Conservation (phyloP, 1,284 basidiomycete genomes). For the Trametes polyzona region DNA sequence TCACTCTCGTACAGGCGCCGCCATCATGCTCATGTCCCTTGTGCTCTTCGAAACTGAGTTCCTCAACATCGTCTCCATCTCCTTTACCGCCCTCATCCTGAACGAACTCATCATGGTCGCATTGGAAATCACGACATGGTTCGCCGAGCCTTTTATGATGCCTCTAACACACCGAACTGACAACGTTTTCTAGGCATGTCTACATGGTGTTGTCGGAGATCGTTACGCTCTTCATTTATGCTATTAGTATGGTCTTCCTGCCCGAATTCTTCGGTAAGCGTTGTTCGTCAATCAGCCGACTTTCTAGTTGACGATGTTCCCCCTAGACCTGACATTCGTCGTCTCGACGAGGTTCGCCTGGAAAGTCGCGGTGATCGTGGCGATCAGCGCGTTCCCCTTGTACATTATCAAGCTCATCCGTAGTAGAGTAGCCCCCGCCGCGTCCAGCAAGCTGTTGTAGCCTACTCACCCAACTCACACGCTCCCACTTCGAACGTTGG, state of each 20-base stretch:
- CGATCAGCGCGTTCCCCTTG: conserved; percentile 89
- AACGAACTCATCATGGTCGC: conserved; percentile 99
- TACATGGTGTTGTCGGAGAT: conserved; percentile 97
- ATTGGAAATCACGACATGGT: conserved; percentile 97
- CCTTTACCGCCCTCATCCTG: conserved; percentile 93
- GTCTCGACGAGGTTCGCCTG: conserved; percentile 87
- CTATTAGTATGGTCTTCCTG: conserved; percentile 90
- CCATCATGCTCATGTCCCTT: conserved; percentile 98
- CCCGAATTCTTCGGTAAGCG: conserved; percentile 96
- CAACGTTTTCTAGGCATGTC: conserved; percentile 75
- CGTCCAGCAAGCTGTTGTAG: conserved; percentile 89
- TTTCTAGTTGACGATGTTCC: neutral
- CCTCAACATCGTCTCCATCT: conserved; percentile 97
- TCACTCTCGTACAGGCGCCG: conserved; percentile 64
- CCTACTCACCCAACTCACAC: conserved; percentile 16
- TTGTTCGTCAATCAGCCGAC: neutral
- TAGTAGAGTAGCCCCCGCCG: conserved; percentile 88
- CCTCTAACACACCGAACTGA: no score
- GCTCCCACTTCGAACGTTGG: neutral
- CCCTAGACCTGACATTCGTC: conserved; percentile 89
- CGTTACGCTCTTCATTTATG: conserved; percentile 88
- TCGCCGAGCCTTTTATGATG: conserved; percentile 25
- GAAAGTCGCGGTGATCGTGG: conserved; percentile 96
- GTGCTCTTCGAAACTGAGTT: conserved; percentile 98
- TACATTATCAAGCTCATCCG: conserved; percentile 91